Percentiles rank a stretch among this genome's conserved stretches.
phyloP scores from a whole-genome alignment of 441 rosid species.

The Syzygium syzygioides region DNA sequence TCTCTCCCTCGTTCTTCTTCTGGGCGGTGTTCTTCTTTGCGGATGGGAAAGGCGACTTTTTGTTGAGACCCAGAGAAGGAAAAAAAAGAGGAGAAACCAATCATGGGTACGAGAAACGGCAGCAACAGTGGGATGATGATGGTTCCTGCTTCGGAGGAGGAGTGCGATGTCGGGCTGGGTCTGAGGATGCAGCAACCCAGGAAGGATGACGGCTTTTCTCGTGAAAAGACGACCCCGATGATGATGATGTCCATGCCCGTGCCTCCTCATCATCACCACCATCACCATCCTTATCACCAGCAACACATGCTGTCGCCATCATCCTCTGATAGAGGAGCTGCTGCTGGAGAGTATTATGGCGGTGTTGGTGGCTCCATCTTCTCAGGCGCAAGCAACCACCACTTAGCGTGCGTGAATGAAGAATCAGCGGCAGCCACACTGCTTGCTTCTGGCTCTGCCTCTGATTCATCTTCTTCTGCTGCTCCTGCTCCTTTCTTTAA shows the following conservation, averaged over 20 bases:
- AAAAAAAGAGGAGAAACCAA: neutral
- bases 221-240: neutral
- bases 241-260: constrained; percentile 13
- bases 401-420: constrained; percentile 25
- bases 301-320: constrained; percentile 18
- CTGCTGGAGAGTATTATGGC: constrained; percentile 18
- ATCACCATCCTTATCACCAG: constrained; percentile 5
- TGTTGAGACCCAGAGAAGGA: neutral
- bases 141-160: constrained; percentile 19
- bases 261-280: constrained; percentile 16
- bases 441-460: constrained; percentile 4
- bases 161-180: constrained; percentile 31
- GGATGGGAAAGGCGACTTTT: constrained; percentile 15
- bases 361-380: constrained; percentile 30
- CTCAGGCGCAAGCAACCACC: constrained; percentile 40
- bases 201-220: neutral
- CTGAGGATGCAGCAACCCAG: constrained; percentile 18
- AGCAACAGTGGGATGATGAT: neutral
- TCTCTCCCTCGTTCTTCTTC: neutral
- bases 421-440: constrained; percentile 11
- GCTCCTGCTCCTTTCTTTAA: constrained; percentile 2
- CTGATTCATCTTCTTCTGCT: neutral
- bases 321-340: constrained; percentile 13
- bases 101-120: constrained; percentile 26
- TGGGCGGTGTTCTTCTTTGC: constrained; percentile 2